Percentiles rank a stretch among this genome's conserved stretches.
Evolutionary conservation across 352 stramenopile species (phyloP).

Genomic region (Phytopythium aichiense): DNA sequence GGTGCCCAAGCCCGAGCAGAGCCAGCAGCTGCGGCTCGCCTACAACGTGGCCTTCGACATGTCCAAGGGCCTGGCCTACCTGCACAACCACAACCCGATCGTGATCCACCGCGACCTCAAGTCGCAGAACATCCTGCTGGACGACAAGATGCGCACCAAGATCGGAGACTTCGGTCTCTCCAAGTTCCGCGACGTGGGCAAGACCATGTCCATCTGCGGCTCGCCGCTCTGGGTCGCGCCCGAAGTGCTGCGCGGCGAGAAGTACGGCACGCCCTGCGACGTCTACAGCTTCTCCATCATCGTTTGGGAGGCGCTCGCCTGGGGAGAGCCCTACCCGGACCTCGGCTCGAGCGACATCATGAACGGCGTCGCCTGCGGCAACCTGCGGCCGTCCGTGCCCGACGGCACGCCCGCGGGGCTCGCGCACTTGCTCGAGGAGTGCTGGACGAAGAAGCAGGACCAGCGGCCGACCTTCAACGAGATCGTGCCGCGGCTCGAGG

Average conservation of each 20-base stretch:
- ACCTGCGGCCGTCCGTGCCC: conserved; percentile 64
- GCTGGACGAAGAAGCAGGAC: conserved; percentile 85
- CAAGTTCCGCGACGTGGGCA: conserved; percentile 83
- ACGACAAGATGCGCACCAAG: conserved; percentile 84
- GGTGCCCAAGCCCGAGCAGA: conserved; percentile 41
- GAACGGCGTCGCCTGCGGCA: conserved; percentile 76
- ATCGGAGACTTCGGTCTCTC: conserved; percentile 81
- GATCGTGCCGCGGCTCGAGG: conserved; percentile 74
- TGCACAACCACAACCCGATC: conserved; percentile 96
- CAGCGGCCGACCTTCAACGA: conserved; percentile 79
- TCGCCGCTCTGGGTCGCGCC: conserved; percentile 78
- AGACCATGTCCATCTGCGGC: conserved; percentile 86
- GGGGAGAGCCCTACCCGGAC: conserved; percentile 76
- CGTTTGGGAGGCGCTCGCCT: conserved; percentile 79
- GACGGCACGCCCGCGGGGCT: conserved; percentile 55
- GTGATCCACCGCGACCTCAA: conserved; percentile 95
- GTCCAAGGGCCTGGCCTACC: conserved; percentile 93
- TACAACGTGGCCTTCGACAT: conserved; percentile 88
- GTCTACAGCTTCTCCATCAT: conserved; percentile 91
- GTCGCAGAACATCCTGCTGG: conserved; percentile 75
- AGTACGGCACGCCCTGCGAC: conserved; percentile 77
- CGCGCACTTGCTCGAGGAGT: conserved; percentile 64
- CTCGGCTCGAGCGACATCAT: conserved; percentile 83
- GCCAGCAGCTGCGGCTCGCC: conserved; percentile 57
- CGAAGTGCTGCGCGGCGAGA: conserved; percentile 76